Conservation (phyloP, 1,139 yeast species). For the Chernovozyma sophiae-reginae region DNA sequence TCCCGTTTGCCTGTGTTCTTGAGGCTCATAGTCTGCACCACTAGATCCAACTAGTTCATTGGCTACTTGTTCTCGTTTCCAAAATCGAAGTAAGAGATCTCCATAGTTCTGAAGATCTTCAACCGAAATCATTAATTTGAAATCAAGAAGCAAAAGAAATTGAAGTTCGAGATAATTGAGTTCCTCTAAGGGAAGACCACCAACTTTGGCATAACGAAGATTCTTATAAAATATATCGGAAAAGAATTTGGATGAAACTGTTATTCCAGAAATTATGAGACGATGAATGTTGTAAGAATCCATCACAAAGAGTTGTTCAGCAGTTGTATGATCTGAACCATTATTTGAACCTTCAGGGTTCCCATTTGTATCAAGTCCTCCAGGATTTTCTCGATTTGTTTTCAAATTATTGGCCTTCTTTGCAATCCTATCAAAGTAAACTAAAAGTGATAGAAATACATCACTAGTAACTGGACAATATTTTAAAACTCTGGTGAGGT, state of each 20-base stretch:
- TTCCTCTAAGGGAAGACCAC: slow-evolving; percentile 93
- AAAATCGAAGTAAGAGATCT: slow-evolving; percentile 75
- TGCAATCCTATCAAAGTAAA: slow-evolving; percentile 92
- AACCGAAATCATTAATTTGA: slow-evolving; percentile 78
- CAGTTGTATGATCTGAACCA: slow-evolving; percentile 12
- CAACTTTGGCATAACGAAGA: slow-evolving; percentile 94
- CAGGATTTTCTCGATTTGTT: slow-evolving; percentile 17
- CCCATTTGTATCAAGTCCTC: background rate
- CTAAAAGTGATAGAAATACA: slow-evolving; percentile 82
- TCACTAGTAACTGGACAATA: slow-evolving; percentile 98
- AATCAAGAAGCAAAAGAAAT: slow-evolving; percentile 78
- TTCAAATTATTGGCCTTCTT: slow-evolving; percentile 68
- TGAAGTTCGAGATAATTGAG: slow-evolving; percentile 89
- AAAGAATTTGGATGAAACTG: slow-evolving; percentile 92
- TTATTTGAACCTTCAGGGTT: slow-evolving; percentile 4
- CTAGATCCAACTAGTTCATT: slow-evolving; percentile 24
- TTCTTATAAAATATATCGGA: slow-evolving; percentile 95
- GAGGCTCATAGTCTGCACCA: background rate
- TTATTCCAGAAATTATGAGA: slow-evolving; percentile 90
- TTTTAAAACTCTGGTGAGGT: slow-evolving; percentile 82
- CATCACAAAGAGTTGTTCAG: slow-evolving; percentile 78
- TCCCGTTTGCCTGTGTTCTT: background rate
- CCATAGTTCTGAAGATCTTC: slow-evolving; percentile 93
- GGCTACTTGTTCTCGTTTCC: slow-evolving; percentile 63
- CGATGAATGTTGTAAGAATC: slow-evolving; percentile 95